Evolutionary conservation across 768 basidiomycete species (phyloP).

Genomic region (Dioszegia aurantiaca): DNA sequence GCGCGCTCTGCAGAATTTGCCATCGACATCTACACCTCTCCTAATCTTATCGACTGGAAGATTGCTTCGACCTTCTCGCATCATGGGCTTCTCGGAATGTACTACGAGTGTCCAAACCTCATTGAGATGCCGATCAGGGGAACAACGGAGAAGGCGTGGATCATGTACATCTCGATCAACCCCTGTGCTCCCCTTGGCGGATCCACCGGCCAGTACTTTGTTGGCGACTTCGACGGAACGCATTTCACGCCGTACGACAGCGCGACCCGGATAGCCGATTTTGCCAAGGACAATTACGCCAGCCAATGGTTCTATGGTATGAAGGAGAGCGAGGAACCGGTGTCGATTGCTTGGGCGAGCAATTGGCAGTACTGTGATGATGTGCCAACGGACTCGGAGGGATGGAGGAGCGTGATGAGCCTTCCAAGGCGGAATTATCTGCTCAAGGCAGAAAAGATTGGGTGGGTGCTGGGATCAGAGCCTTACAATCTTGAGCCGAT

Average conservation of each 20-base stretch:
- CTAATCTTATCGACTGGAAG: conserved; percentile 39
- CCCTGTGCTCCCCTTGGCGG: conserved; percentile 37
- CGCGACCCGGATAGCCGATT: conserved; percentile 26
- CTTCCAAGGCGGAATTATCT: conserved; percentile 33
- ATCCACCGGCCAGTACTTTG: conserved; percentile 34
- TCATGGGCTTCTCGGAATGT: conserved; percentile 28
- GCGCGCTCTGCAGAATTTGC: conserved; percentile 31
- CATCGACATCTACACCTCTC: conserved; percentile 40
- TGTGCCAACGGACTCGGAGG: conserved; percentile 36
- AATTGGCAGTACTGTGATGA: conserved; percentile 41
- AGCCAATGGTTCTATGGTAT: conserved; percentile 38
- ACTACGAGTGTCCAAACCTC: conserved; percentile 44
- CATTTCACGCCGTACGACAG: conserved; percentile 32
- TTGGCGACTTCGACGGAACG: conserved; percentile 37
- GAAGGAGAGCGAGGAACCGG: conserved; percentile 10
- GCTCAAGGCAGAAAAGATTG: conserved; percentile 17
- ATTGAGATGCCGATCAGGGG: conserved; percentile 29
- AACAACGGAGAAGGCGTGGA: conserved; percentile 16
- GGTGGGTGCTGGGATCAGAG: conserved; percentile 26
- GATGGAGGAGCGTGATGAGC: conserved; percentile 39
- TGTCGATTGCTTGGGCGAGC: conserved; percentile 39
- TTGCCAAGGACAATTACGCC: conserved; percentile 47
- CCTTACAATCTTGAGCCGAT: conserved; percentile 29
- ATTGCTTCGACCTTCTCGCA: conserved; percentile 32
- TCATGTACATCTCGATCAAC: conserved; percentile 29